These are phyloP conservation scores for Gonium pectorale DNA, from an alignment of 139 green algal species.

Conservation along the genomic window DNA sequence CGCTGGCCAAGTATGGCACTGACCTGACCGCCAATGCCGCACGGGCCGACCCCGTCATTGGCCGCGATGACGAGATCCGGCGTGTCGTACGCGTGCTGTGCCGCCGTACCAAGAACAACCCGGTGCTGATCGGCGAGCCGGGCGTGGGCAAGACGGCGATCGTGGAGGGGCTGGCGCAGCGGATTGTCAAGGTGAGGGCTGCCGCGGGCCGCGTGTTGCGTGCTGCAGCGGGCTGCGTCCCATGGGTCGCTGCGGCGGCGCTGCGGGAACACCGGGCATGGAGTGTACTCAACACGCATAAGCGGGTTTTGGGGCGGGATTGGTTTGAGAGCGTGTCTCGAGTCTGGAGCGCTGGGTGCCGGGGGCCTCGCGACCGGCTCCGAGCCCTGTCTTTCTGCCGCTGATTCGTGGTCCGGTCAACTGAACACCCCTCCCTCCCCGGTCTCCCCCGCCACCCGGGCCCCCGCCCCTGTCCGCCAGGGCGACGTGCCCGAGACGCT, in stretches of 20 bases:
- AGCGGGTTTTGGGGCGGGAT: not conserved
- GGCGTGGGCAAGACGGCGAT: slow-evolving; percentile 84
- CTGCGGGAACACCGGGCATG: too few relatives aligned
- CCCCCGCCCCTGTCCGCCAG: not conserved
- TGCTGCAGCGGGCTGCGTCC: not conserved
- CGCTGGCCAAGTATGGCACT: slow-evolving; percentile 89
- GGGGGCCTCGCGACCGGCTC: too few relatives aligned
- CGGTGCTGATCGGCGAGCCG: slow-evolving; percentile 95
- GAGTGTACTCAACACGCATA: not conserved
- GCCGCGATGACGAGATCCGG: slow-evolving; percentile 84
- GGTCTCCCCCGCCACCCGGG: not conserved
- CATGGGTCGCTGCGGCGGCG: not conserved
- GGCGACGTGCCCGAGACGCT: slow-evolving; percentile 88
- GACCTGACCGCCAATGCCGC: slow-evolving; percentile 93
- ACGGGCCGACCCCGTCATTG: slow-evolving; percentile 95
- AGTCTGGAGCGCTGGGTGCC: too few relatives aligned
- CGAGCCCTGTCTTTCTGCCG: not conserved
- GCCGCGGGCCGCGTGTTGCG: not conserved
- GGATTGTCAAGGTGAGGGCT: slow-evolving; percentile 84
- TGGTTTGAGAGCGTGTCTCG: too few relatives aligned
- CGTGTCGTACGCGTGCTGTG: slow-evolving; percentile 90
- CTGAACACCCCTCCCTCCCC: not conserved
- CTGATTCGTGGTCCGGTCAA: too few relatives aligned
- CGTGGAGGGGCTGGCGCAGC: slow-evolving; percentile 93
- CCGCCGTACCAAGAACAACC: slow-evolving; percentile 98